These are phyloP conservation scores for Linum tenue DNA, from an alignment of 345 rosid species.

Conservation along the genomic window DNA sequence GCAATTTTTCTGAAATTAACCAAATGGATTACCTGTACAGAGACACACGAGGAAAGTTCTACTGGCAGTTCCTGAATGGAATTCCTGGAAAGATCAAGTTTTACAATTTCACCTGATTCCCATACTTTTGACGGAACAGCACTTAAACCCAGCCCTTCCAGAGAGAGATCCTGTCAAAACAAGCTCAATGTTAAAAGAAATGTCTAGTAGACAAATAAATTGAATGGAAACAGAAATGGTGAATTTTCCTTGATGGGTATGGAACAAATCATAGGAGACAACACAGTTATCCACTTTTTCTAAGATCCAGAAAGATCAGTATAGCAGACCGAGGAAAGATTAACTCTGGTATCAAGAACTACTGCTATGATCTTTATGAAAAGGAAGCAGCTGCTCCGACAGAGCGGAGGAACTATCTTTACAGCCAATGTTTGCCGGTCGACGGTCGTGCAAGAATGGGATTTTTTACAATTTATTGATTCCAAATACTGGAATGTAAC, in stretches of 20 bases:
- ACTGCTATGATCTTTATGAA: background rate
- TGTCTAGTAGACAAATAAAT: background rate
- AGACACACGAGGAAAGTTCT: constrained; percentile 60
- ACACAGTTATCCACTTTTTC: background rate
- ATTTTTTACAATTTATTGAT: no score
- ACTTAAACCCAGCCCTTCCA: constrained; percentile 60
- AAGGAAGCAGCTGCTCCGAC: background rate
- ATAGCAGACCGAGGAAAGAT: background rate
- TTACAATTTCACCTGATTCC: constrained; percentile 60
- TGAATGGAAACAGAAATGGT: background rate
- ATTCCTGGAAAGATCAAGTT: constrained; percentile 74
- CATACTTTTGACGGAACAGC: constrained; percentile 77
- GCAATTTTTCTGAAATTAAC: background rate
- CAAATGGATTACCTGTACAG: constrained; percentile 48
- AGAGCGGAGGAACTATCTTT: background rate
- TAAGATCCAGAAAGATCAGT: background rate
- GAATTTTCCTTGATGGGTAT: background rate
- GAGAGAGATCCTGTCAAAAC: constrained; percentile 58
- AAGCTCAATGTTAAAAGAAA: background rate
- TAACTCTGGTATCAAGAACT: background rate
- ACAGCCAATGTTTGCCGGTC: no score
- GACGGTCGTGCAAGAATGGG: no score
- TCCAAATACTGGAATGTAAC: background rate
- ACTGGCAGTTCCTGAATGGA: constrained; percentile 63
- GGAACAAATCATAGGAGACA: background rate